Evolutionary conservation across 345 rosid genomes (phyloP).

Genomic region (Boechera stricta): DNA sequence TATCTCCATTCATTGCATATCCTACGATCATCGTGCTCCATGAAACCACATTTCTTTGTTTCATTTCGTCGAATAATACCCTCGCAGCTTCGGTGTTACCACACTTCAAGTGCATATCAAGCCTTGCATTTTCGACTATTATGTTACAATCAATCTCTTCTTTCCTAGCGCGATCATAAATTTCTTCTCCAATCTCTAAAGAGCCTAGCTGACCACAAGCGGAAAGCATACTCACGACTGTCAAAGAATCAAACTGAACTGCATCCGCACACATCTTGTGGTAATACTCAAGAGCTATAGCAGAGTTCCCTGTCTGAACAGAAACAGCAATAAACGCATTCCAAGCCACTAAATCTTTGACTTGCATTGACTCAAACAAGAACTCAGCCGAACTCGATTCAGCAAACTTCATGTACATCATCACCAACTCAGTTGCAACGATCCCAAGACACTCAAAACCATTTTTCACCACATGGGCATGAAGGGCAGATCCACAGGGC

Average conservation of each 20-base stretch:
- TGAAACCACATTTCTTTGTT: slow-evolving; percentile 51
- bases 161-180: slow-evolving; percentile 41
- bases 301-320: slow-evolving; percentile 49
- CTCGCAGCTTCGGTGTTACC: slow-evolving; percentile 49
- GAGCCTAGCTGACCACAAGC: slow-evolving; percentile 59
- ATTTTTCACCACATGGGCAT: slow-evolving; percentile 49
- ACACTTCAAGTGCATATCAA: slow-evolving; percentile 59
- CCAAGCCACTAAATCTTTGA: slow-evolving; percentile 63
- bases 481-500: slow-evolving; percentile 44
- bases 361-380: slow-evolving; percentile 58
- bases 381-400: slow-evolving; percentile 47
- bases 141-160: slow-evolving; percentile 47
- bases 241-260: slow-evolving; percentile 50
- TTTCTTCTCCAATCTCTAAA: slow-evolving; percentile 51
- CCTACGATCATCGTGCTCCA: slow-evolving; percentile 63
- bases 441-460: slow-evolving; percentile 51
- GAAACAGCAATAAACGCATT: slow-evolving; percentile 56
- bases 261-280: slow-evolving; percentile 43
- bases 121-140: slow-evolving; percentile 55
- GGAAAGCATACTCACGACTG: slow-evolving; percentile 54
- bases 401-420: slow-evolving; percentile 55
- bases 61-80: slow-evolving; percentile 46
- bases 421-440: slow-evolving; percentile 56
- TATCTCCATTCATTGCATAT: slow-evolving; percentile 55
- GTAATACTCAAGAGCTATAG: slow-evolving; percentile 49